Evolutionary conservation across 371 early-diverging fungal species (phyloP), one percentile per base, ranked within the genome.

Genomic region (Mucor racemosus): DNA sequence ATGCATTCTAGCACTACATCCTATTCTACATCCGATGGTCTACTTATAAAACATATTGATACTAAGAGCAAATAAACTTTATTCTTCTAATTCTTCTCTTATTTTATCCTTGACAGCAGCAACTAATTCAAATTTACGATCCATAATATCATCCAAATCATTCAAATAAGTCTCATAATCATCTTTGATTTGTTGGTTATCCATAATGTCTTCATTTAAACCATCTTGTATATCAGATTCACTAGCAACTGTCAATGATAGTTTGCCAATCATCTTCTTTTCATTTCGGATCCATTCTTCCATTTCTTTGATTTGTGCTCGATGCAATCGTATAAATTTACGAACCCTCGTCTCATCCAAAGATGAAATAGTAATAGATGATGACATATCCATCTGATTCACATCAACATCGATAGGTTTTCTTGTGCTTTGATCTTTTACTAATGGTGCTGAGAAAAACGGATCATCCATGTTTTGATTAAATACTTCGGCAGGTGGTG

Each of bases 201-300:
- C 72, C 4, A 58, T 62, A 15, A 62, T 60, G 11, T 65, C 69
- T 5, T 58, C 46, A 5, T 75, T 75, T 6, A 60, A 61, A 2
- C 67, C 72, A 26, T 69, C 75, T 14, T 42, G 44, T 39, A 72
- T 63, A 17, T 74, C 71, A n/a, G 67, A 64, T 68, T 73, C 71
- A 11, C 71, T 74, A 10, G 75, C 62, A n/a, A 82, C 40, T 7
- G 74, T 74, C 26, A 86, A 48, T 40, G 93, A 87, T 53, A 94
- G 80, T 36, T 88, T 87, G 50, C 90, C 89, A 10, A 95, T 76
- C 60, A 95, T 77, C 73, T 87, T 88, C 62, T 91, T 91, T 77
- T 98, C 97, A 38, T 82, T 79, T 62, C 89, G 88, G 19, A 89
- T 82, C 44, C 88, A 80, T 40, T 95, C 96, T 15, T 91, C 89